phyloP scores from a whole-genome alignment of 495 filamentous ascomycete species.

The Podospora pseudopauciseta region DNA sequence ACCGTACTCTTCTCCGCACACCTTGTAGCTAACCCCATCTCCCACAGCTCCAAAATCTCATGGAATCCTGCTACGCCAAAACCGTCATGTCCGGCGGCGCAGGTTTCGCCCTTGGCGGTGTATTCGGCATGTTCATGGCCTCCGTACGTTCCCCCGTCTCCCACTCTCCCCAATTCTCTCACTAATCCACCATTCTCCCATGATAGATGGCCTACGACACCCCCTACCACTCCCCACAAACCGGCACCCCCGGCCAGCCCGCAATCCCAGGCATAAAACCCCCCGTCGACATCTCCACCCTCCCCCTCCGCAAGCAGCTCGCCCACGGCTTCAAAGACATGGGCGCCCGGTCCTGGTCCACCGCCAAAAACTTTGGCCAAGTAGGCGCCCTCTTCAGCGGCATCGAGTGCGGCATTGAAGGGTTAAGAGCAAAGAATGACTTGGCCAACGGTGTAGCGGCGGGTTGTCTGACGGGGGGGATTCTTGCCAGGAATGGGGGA shows the following conservation, averaged over 20 bases:
- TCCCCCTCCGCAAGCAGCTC: slow-evolving; percentile 80
- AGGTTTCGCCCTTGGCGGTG: slow-evolving; percentile 84
- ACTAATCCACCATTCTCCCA: background rate
- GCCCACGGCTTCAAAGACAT: slow-evolving; percentile 87
- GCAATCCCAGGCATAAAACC: slow-evolving; percentile 3
- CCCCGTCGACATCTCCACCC: slow-evolving; percentile 55
- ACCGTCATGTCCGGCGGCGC: slow-evolving; percentile 77
- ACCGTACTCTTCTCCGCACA: background rate
- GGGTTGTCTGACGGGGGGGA: slow-evolving; percentile 88
- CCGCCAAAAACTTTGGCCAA: slow-evolving; percentile 90
- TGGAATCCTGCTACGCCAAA: slow-evolving; percentile 88
- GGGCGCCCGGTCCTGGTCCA: slow-evolving; percentile 76
- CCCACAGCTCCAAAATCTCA: slow-evolving; percentile 48
- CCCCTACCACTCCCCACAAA: slow-evolving; percentile 25
- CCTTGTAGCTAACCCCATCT: background rate
- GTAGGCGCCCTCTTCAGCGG: slow-evolving; percentile 87
- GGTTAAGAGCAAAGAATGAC: slow-evolving; percentile 88
- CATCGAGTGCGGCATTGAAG: slow-evolving; percentile 94
- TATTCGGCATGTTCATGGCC: slow-evolving; percentile 96
- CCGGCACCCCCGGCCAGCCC: slow-evolving; percentile 15
- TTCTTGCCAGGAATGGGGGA: slow-evolving; percentile 76
- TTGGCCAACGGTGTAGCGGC: slow-evolving; percentile 81
- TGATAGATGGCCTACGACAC: slow-evolving; percentile 40
- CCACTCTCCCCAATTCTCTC: background rate
- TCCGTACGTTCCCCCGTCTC: slow-evolving; percentile 53